Evolutionary conservation across 75 land plant genomes (phyloP).

Genomic region (Pinus albicaulis): DNA sequence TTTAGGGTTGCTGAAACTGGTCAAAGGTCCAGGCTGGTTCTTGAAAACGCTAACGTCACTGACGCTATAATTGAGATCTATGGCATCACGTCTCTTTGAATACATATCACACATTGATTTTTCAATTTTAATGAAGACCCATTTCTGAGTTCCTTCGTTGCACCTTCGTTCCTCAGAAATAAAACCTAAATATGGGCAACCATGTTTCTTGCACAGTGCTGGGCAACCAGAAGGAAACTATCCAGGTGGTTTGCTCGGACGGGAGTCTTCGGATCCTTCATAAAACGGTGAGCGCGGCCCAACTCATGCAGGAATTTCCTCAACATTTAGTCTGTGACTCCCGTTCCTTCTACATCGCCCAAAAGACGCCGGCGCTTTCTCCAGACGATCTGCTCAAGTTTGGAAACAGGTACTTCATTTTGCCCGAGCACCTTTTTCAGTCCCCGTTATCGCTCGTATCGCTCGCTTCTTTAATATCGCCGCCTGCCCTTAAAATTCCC

Average conservation of each 20-base stretch:
- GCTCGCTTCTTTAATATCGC: conserved; percentile 26
- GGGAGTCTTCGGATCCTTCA: conserved; percentile 1
- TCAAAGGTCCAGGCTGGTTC: no score
- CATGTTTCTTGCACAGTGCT: not conserved
- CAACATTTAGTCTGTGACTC: conserved; percentile 44
- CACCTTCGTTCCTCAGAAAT: not conserved
- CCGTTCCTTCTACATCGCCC: conserved; percentile 54
- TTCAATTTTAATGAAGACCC: no score
- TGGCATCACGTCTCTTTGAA: no score
- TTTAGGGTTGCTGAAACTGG: no score
- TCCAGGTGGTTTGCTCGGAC: conserved; percentile 33
- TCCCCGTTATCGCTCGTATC: conserved; percentile 36
- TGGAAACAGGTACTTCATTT: conserved; percentile 49
- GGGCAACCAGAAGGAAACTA: not conserved
- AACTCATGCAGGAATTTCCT: conserved; percentile 35
- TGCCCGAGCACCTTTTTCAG: conserved; percentile 40
- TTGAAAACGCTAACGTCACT: no score
- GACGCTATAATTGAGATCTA: no score
- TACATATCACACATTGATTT: no score
- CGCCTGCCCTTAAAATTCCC: not conserved
- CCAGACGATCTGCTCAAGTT: conserved; percentile 27
- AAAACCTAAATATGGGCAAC: not conserved
- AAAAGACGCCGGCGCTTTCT: conserved; percentile 38
- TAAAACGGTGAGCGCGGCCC: conserved; percentile 20
- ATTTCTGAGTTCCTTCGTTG: not conserved